Evolutionary conservation across 768 basidiomycete genomes (phyloP), one percentile per base, ranked within the genome.

Genomic region (Polyporus arcularius): DNA sequence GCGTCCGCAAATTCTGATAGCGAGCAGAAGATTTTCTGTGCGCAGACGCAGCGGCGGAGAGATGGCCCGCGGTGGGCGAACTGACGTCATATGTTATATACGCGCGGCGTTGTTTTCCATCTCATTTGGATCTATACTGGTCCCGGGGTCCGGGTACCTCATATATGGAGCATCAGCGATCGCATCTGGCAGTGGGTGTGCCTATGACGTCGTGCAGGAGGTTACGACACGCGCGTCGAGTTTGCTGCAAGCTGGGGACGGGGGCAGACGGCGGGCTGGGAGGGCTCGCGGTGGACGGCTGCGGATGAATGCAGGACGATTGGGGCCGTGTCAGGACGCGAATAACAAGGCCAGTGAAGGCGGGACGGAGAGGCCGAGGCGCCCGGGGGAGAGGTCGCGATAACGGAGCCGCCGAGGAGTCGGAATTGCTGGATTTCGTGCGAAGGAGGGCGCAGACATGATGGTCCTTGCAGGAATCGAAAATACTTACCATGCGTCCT

Each of bases 191-290:
- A 38, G 10, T 1, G 2, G 14, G 2, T 16, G 49, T 39, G 32
- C 31, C 31, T 21, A 38, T 51, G 55, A 49, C 61, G 46, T 48
- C 49, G 56, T 53, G 61, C n/a, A 63, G 53, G 59, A 65, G 65
- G 35, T 40, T 47, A 41, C 43, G n/a, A 42, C 41, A 42, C 11
- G 41, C 4, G 21, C 21, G 21, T 26, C 21, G 21, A 26, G 21
- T 35, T 35, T 35, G 35, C 35, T 35, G 35, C 7, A 11, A 35
- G 35, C 35, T 35, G 35, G 35, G 7, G 35, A 35, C 35, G 14
- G 16, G 43, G 43, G 43, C 43, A 21, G n/a, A 16, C 16, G 41
- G 41, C 41, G 4, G 4, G 41, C 6, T 4, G 52, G 52, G 30
- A 26, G 28, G 42, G 21, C 21, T 26, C 21, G 21, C 21, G 21